A percentile compares a stretch with the other conserved stretches of the same genome.
phyloP scores from a whole-genome alignment of 148 eudicot species.

The Chenopodium berlandieri region DNA sequence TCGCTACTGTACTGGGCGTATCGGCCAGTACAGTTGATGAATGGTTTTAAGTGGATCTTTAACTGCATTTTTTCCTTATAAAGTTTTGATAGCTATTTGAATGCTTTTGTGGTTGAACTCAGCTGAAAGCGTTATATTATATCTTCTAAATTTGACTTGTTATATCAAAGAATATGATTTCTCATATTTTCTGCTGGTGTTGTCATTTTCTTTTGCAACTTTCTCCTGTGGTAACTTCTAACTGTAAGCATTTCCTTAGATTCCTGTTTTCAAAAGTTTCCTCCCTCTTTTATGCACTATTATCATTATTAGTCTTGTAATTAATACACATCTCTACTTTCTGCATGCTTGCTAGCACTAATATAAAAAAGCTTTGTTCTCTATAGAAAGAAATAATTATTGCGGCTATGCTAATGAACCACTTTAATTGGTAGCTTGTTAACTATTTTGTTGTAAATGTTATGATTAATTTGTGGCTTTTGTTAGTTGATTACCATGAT shows the following conservation, averaged over 20 bases:
- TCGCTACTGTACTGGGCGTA: background rate
- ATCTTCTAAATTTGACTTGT: slow-evolving; percentile 10
- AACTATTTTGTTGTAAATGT: slow-evolving; percentile 12
- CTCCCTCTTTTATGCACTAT: slow-evolving; percentile 12
- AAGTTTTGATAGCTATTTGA: slow-evolving; percentile 1
- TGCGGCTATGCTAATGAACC: slow-evolving; percentile 12
- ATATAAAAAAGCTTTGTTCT: slow-evolving; percentile 5
- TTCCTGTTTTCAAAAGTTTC: slow-evolving; percentile 9
- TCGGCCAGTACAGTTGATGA: background rate
- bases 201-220: slow-evolving; percentile 10
- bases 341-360: slow-evolving; percentile 30
- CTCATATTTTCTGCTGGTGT: background rate
- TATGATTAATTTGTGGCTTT: slow-evolving; percentile 14
- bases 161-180: slow-evolving; percentile 10
- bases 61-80: background rate
- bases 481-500: slow-evolving; percentile 25
- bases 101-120: background rate
- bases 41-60: background rate
- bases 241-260: background rate
- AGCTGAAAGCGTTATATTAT: slow-evolving; percentile 3
- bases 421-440: slow-evolving; percentile 7
- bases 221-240: slow-evolving; percentile 12
- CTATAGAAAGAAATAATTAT: slow-evolving; percentile 16
- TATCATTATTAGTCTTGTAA: slow-evolving; percentile 3
- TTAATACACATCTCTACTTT: slow-evolving; percentile 18